Base-by-base conservation (phyloP, 202 grass and related monocot species). In the Elaeis oleifera region DNA sequence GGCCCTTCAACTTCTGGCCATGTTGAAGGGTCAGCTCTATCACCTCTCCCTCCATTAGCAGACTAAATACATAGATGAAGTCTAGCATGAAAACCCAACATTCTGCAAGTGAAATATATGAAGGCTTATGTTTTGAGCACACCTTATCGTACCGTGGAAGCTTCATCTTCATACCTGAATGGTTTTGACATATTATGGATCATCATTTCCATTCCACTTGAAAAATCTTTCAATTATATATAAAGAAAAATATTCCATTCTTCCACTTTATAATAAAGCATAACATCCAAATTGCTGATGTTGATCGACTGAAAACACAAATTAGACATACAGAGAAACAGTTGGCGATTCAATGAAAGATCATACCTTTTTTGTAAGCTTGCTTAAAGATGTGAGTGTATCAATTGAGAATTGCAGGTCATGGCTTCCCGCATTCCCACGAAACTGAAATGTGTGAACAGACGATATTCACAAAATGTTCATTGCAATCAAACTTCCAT, bases 1-100 rank as follows among this genome's bases (percentile, higher is more conserved):
- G 94, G 94, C n/a, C 88, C 94, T 99, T 94, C 78, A 79, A 89
- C 74, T 58, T 99, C 88, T 19, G 94, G 85, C 94, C 94, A 99
- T 23, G 51, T 56, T 44, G 94, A 84, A 86, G 88, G 82, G 75
- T 89, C 85, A 73, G 88, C 94, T 56, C 94, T 84, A 76, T 99
- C 88, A 59, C 94, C 94, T 76, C 76, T 89, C 84, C 94, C 94
- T 77, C 85, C 85, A 59, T 80, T 94, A 72, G 94, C 85, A 73
- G 94, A 99, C 94, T 99, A 68, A 76, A 86, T 60, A 61, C 58
- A 73, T 53, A 81, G 64, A 32, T 66, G 14, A 60, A 61, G 20
- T 69, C 51, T 76, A 69, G 67, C 61, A 77, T 67, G 55, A 23
- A 59, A 39, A 52, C 61, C 72, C 73, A 79, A 22, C 59, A 84